Base-by-base conservation (phyloP, 495 filamentous ascomycete genomes). In the Neurospora sp. region DNA sequence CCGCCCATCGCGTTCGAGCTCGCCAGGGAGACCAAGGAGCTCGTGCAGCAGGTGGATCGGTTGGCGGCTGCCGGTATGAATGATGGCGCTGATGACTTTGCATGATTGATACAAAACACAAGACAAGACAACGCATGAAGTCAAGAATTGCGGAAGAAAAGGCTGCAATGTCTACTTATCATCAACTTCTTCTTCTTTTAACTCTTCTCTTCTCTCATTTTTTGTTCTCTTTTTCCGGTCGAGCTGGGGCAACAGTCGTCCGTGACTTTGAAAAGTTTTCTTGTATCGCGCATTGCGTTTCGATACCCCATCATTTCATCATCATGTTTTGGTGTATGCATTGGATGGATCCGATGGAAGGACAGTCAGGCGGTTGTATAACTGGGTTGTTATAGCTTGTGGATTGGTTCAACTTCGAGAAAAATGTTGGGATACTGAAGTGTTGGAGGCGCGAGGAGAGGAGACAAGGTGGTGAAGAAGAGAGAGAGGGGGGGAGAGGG, bases 1-100 rank as follows among this genome's bases (percentile, higher is more conserved):
- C 92, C 94, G 20, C 93, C 93, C 10, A 89, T 96, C 75, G 93
- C 93, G 20, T 97, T 97, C 81, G 92, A 94, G 83, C 91, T 96
- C 78, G 94, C 93, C 3, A 86, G 92, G 49, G 91, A 93, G 81
- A 94, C 91, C 73, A 96, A 94, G 78, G 91, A 93, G 78, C 84
- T 94, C 70, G 89, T 87, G 11, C 79, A 84, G 70, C 79, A 79
- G 8, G 81, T 86, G 10, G 84, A 86, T 71, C 79, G 78, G 72
- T 70, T 86, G 39, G 78, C 79, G 49, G 54, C 54, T 35, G 54
- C 54, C 11, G 54, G 54, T 62, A 77, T 82, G 72, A 80, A 77
- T 23, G 80, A 81, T 38, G 81, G 76, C 27, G 83, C 78, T 38
- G 84, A 85, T 37, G 85, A 86, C 69, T 86, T 86, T 78, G 77